Base-by-base conservation (phyloP, 495 filamentous ascomycete species). In the Melanomma pulvis-pyrius region DNA sequence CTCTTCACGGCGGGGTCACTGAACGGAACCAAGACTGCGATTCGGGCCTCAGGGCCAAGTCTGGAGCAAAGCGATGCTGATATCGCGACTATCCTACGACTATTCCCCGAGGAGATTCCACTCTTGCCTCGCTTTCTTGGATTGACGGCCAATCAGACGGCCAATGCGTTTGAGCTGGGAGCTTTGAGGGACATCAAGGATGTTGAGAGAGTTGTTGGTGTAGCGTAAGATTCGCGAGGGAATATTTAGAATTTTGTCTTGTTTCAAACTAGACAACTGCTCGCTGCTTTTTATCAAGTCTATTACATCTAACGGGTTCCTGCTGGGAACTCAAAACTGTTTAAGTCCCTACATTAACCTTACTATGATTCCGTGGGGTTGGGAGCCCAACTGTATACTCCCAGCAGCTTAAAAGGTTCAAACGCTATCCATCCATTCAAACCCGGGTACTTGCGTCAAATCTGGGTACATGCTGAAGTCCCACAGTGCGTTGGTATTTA, bases 171-270 rank as follows among this genome's bases (percentile, higher is more conserved):
- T 30, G 51, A 55, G 51, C 12, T 55, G 51, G 24, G 51, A 2
- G 51, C 51, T 44, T 22, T 59, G 1, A 59, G 55, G 6, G 55
- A 44, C 21, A 59, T 41, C 30, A 59, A 44, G 55, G 55, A 59
- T 22, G 55, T 41, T 44, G 30, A 59, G 9, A 29, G 44, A 25
- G 21, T 19, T 59, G 30, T 48, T 34, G 30, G 30, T 5, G 12
- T 5, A 34, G 30, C 30, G 5, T 34, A 34, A 34, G n/a, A n/a
- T n/a, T n/a, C n/a, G n/a, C n/a, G n/a, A n/a, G n/a, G n/a, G n/a
- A n/a, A n/a, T n/a, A n/a, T n/a, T n/a, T n/a, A n/a, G n/a, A n/a
- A n/a, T n/a, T n/a, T n/a, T n/a, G n/a, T n/a, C n/a, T n/a, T n/a
- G n/a, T n/a, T n/a, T n/a, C n/a, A n/a, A n/a, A n/a, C n/a, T n/a